Evolutionary conservation across 441 rosid species (phyloP).

Genomic region (Eutrema salsugineum): DNA sequence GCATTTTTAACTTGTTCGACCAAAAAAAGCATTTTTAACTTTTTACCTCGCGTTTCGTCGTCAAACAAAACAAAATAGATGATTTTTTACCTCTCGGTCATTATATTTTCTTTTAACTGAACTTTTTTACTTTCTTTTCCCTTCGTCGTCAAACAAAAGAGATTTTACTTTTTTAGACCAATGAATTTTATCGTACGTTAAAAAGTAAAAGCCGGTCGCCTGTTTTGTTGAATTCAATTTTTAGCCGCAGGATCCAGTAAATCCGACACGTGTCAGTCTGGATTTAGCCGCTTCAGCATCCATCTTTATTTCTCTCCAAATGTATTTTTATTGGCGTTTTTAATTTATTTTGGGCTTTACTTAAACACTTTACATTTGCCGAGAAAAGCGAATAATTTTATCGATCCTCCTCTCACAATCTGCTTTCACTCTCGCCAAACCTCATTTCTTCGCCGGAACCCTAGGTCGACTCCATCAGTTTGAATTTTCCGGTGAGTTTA

Average conservation of each 20-base stretch:
- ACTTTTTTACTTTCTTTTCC: too few species aligned
- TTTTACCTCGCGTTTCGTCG: neutral
- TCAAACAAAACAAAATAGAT: neutral
- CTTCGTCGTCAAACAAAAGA: too few species aligned
- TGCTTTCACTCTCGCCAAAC: slow-evolving; percentile 32
- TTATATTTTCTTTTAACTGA: neutral
- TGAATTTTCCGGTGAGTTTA: slow-evolving; percentile 30
- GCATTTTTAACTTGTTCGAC: neutral
- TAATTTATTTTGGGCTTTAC: slow-evolving; percentile 8
- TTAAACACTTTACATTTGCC: slow-evolving; percentile 16
- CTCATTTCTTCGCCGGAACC: slow-evolving; percentile 35
- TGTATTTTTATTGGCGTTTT: neutral
- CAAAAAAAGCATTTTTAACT: neutral
- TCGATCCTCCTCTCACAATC: neutral
- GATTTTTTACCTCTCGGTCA: neutral
- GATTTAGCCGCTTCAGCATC: slow-evolving; percentile 6
- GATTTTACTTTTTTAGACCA: neutral
- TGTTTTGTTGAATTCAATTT: neutral
- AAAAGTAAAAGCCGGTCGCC: neutral
- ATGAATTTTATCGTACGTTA: neutral
- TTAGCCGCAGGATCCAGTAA: slow-evolving; percentile 16
- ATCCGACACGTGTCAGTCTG: slow-evolving; percentile 1
- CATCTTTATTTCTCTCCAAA: neutral
- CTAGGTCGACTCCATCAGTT: slow-evolving; percentile 12
- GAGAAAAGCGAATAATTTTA: slow-evolving; percentile 21